Base-by-base conservation (phyloP, 345 rosid genomes). In the Eucalyptus erythrocorys region DNA sequence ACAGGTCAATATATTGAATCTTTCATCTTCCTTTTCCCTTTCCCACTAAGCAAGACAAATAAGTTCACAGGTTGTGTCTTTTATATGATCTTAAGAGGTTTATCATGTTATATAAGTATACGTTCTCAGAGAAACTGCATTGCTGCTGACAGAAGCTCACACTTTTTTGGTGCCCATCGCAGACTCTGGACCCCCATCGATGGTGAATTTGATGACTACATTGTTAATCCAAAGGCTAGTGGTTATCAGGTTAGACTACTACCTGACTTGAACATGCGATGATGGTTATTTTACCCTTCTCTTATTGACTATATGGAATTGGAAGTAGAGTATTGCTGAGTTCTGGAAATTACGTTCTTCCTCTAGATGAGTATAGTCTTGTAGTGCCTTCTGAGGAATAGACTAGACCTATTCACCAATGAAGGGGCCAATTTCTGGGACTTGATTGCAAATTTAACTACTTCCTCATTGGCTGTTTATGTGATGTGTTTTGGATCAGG, bases 191-290 rank as follows among this genome's bases (percentile, higher is more conserved):
- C 94, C 87, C 97, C 97, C 27, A 93, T 95, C 87, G 96, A 94
- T 91, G 97, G 97, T 76, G 96, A 95, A 92, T 93, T 94, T 92
- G 97, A 95, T 91, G 97, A 95, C 90, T 95, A 95, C 90, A 94
- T 95, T 90, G 94, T 95, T 86, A 95, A 95, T 87, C 97, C 97
- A 79, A 95, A 95, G 90, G 92, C 96, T 80, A 95, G 96, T 87
- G 97, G 97, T 86, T 95, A 95, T 91, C 97, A 95, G 97, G 97
- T 95, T 37, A 92, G 86, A 59, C 90, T 85, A 57, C 88, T 64
- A n/a, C 87, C 71, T 76, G 84, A 47, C 47, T 55, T 81, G 71
- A 85, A 55, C 64, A 40, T 76, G 84, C 15, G 30, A 76, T 76
- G 84, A 22, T 76, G 27, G 47, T 37, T 40, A 76, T 40, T 76